Evolutionary conservation across 2,329 filamentous ascomycete genomes (phyloP).

Genomic region (Colletotrichum kahawae): DNA sequence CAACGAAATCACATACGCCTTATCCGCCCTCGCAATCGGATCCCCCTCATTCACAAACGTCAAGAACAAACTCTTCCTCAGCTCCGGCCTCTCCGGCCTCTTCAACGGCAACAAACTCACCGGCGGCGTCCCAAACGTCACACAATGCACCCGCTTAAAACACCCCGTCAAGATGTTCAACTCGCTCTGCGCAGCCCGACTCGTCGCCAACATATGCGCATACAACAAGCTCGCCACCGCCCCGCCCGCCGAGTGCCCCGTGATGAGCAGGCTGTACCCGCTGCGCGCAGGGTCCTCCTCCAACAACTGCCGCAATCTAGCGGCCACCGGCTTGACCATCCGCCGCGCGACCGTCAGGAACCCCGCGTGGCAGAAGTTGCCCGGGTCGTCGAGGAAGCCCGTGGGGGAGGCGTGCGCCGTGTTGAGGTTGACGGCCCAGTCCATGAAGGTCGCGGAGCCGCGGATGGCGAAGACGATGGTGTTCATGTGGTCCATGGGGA

Average conservation of each 20-base stretch:
- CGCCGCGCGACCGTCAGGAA: conserved; percentile 78
- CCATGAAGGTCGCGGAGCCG: conserved; percentile 79
- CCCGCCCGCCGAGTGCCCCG: conserved; percentile 85
- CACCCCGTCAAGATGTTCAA: conserved; percentile 70
- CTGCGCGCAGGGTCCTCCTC: conserved; percentile 72
- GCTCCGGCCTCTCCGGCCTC: conserved; percentile 55
- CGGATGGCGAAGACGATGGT: conserved; percentile 85
- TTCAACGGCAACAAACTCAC: conserved; percentile 73
- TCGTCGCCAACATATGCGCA: conserved; percentile 73
- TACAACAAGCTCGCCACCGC: conserved; percentile 83
- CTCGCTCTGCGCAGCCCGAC: conserved; percentile 63
- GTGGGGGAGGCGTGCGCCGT: conserved; percentile 68
- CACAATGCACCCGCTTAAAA: conserved; percentile 82
- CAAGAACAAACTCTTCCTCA: conserved; percentile 75
- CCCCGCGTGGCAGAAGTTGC: conserved; percentile 80
- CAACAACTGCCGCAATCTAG: conserved; percentile 71
- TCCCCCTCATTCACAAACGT: conserved; percentile 88
- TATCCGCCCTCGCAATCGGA: conserved; percentile 78
- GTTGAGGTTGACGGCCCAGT: conserved; percentile 86
- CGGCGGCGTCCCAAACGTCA: conserved; percentile 86
- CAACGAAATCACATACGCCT: conserved; percentile 74
- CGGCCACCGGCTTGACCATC: conserved; percentile 77
- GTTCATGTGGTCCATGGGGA: conserved; percentile 78
- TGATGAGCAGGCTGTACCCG: conserved; percentile 76
- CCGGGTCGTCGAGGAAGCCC: conserved; percentile 77